Conservation (phyloP, 1,284 basidiomycete species). For the Pulchroboletus neoregius region DNA sequence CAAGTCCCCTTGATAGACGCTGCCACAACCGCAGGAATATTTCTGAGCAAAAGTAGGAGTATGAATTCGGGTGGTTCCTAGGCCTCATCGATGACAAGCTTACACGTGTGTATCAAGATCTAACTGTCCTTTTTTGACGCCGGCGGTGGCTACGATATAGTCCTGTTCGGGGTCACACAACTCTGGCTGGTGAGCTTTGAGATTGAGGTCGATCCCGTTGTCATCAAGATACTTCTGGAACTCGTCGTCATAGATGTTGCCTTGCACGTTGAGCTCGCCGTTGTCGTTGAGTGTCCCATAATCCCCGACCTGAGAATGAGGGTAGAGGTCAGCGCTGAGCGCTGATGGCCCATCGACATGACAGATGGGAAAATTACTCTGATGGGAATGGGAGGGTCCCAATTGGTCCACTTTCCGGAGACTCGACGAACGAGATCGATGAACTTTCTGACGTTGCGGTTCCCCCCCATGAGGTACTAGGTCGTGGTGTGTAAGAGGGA, state of each 20-base stretch:
- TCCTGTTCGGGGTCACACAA: neutral
- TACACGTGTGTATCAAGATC: neutral
- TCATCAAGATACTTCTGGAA: constrained; percentile 8
- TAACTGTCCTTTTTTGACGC: constrained; percentile 10
- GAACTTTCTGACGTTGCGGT: constrained; percentile 5
- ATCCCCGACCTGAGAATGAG: constrained; percentile 11
- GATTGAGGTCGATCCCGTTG: neutral
- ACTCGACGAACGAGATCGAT: constrained; percentile 14
- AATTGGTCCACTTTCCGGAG: constrained; percentile 19
- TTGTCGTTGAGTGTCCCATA: constrained; percentile 10
- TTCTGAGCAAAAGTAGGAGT: neutral
- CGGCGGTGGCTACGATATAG: constrained; percentile 6
- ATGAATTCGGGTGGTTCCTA: neutral
- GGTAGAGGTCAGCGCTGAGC: neutral
- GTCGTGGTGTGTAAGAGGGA: no score
- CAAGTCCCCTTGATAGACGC: constrained; percentile 17
- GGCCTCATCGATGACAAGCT: neutral
- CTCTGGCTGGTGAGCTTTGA: neutral
- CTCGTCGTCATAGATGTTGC: constrained; percentile 16
- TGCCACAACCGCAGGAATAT: constrained; percentile 3
- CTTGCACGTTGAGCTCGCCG: constrained; percentile 11
- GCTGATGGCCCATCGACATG: neutral
- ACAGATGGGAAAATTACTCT: neutral
- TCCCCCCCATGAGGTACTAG: neutral
- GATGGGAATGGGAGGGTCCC: constrained; percentile 13